A percentile compares a stretch with the other conserved stretches of the same genome.
phyloP scores from a whole-genome alignment of 2,329 filamentous ascomycete genomes.

The Tolypocladium capitatum region DNA sequence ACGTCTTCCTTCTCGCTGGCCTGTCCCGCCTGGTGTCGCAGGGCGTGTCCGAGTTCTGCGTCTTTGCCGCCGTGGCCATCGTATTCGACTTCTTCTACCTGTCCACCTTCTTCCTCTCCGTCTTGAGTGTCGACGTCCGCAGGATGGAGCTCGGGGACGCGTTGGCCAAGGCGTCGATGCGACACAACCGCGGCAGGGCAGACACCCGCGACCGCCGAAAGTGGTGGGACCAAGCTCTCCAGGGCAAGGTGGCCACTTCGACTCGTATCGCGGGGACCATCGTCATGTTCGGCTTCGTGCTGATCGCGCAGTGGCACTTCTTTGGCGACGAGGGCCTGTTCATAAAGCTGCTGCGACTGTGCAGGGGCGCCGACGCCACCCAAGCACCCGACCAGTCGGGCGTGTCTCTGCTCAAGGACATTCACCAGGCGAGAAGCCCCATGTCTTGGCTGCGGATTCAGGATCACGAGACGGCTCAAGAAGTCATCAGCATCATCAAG shows the following conservation, averaged over 20 bases:
- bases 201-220: slow-evolving; percentile 11
- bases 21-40: slow-evolving; percentile 56
- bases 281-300: slow-evolving; percentile 58
- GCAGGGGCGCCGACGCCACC: slow-evolving; percentile 5
- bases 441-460: slow-evolving; percentile 65
- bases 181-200: slow-evolving; percentile 17
- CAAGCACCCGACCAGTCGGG: slow-evolving; percentile 14
- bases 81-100: slow-evolving; percentile 68
- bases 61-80: slow-evolving; percentile 61
- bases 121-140: slow-evolving; percentile 66
- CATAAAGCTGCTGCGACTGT: slow-evolving; percentile 13
- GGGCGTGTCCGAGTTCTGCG: slow-evolving; percentile 62
- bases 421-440: slow-evolving; percentile 65
- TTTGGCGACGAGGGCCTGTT: slow-evolving; percentile 44
- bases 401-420: slow-evolving; percentile 36
- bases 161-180: slow-evolving; percentile 41
- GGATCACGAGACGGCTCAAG: slow-evolving; percentile 64
- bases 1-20: slow-evolving; percentile 50
- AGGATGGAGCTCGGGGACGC: slow-evolving; percentile 65
- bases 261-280: slow-evolving; percentile 64
- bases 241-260: slow-evolving; percentile 52
- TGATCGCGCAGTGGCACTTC: slow-evolving; percentile 68
- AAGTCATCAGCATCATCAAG: slow-evolving; percentile 65
- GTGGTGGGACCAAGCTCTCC: slow-evolving; percentile 49
- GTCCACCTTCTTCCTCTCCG: slow-evolving; percentile 66